Percentiles rank a stretch among this genome's conserved stretches.
Evolutionary conservation across 1,139 yeast species (phyloP).

Genomic region (Debaryomyces fabryi): DNA sequence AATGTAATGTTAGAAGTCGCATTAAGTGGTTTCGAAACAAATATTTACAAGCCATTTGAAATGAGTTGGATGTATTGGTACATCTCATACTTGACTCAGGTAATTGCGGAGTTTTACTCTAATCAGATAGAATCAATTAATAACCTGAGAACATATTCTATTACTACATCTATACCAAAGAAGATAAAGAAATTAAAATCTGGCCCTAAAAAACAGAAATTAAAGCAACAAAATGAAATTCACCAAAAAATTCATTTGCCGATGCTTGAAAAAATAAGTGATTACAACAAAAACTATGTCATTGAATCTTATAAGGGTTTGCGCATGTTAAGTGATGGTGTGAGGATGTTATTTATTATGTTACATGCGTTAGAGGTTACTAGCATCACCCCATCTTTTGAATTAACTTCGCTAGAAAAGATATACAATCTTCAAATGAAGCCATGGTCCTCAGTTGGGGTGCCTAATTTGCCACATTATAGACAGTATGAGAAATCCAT

Average conservation of each 20-base stretch:
- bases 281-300: conserved; percentile 21
- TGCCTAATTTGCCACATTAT: conserved; percentile 65
- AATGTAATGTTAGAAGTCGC: conserved; percentile 71
- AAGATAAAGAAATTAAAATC: conserved; percentile 54
- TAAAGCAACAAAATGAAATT: conserved; percentile 26
- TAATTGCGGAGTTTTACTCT: conserved; percentile 50
- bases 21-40: conserved; percentile 75
- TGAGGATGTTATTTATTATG: conserved; percentile 24
- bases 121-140: conserved; percentile 45
- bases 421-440: conserved; percentile 75
- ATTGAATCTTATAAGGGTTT: conserved; percentile 42
- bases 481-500: conserved; percentile 30
- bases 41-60: conserved; percentile 75
- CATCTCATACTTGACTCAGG: conserved; percentile 53
- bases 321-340: conserved; percentile 32
- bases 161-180: conserved; percentile 40
- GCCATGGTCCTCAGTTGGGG: conserved; percentile 81
- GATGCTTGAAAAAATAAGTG: conserved; percentile 21
- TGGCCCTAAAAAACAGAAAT: conserved; percentile 40
- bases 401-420: conserved; percentile 48
- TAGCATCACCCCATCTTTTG: conserved; percentile 39
- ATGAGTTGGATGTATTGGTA: conserved; percentile 70
- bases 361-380: conserved; percentile 28
- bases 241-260: conserved; percentile 29
- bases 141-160: conserved; percentile 36